These are phyloP conservation scores for Orbilia ellipsospora DNA, from an alignment of 2,329 filamentous ascomycete genomes.

Conservation along the genomic window DNA sequence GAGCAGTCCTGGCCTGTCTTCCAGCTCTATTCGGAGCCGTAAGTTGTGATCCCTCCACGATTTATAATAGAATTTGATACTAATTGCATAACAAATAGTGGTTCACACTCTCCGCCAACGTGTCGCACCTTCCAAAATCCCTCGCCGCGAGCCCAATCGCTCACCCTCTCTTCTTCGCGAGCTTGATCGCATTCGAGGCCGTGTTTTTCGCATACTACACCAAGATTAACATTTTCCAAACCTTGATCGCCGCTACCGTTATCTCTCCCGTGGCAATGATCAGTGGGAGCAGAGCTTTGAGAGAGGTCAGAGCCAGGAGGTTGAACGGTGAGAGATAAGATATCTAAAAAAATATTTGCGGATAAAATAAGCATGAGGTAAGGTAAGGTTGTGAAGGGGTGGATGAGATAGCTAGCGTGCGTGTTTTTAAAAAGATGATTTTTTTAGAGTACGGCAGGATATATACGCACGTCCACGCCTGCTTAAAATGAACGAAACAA, in stretches of 20 bases:
- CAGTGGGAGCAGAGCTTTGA: conserved; percentile 87
- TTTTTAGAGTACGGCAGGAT: no score
- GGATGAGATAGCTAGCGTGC: not conserved
- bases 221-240: conserved; percentile 90
- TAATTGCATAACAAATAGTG: conserved; percentile 68
- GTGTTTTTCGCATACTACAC: conserved; percentile 96
- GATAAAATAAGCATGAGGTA: not conserved
- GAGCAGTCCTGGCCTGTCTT: conserved; percentile 77
- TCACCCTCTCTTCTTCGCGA: conserved; percentile 86
- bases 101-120: conserved; percentile 82
- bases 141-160: conserved; percentile 80
- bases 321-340: conserved; percentile 76
- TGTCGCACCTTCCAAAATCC: conserved; percentile 80
- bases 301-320: conserved; percentile 89
- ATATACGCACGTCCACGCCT: not conserved
- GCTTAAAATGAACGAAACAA: not conserved
- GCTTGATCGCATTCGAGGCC: conserved; percentile 85
- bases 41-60: conserved; percentile 61
- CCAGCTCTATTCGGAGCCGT: conserved; percentile 76
- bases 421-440: not conserved
- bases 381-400: not conserved
- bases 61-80: not conserved
- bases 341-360: not conserved
- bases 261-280: conserved; percentile 80
- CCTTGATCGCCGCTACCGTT: conserved; percentile 76